Evolutionary conservation across 192 early-diverging fungal species (phyloP), one percentile per base, ranked within the genome.

Genomic region (Backusella psychrophila): DNA sequence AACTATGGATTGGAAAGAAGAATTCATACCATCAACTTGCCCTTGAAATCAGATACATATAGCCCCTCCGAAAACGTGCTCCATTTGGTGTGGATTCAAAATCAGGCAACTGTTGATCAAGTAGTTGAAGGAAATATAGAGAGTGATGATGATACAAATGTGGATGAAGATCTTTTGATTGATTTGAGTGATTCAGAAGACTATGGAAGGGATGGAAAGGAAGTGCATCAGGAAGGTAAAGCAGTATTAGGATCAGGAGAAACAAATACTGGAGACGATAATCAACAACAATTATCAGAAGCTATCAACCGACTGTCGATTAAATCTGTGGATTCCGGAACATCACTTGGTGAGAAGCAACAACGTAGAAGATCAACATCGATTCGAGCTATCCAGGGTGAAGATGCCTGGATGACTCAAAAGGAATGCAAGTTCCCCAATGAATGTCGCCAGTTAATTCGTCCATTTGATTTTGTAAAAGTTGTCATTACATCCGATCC

Each of bases 1-100:
- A 77, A 84, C 23, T 94, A 85, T 77, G 93, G 93, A 33, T 67
- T 96, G 31, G 94, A 96, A 81, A 89, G 91, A 73, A 81, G 89
- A 26, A 74, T 82, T 15, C 77, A 82, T 59, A 68, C 77, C 11
- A 73, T 77, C 46, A 78, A 75, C 36, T 46, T 82, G 31, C 74
- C 80, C 0, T 42, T 82, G 5, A 66, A 59, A 19, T 71, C 74
- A 9, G 74, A 74, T 42, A 74, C 66, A 4, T 69, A 66, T 59
- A 73, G 72, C n/a, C 41, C 59, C 0, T 12, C 36, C 0, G 76
- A 82, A 39, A 52, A 49, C 26, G 73, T 75, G 44, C 66, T 79
- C 3, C 52, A 74, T 31, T 71, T 79, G 35, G 44, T 75, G 3
- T 79, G 78, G 78, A 33, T 66, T 11, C 46, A 74, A 8, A 63